Evolutionary conservation across 176 grass and related monocot species (phyloP).

Genomic region (Luzula sylvatica): DNA sequence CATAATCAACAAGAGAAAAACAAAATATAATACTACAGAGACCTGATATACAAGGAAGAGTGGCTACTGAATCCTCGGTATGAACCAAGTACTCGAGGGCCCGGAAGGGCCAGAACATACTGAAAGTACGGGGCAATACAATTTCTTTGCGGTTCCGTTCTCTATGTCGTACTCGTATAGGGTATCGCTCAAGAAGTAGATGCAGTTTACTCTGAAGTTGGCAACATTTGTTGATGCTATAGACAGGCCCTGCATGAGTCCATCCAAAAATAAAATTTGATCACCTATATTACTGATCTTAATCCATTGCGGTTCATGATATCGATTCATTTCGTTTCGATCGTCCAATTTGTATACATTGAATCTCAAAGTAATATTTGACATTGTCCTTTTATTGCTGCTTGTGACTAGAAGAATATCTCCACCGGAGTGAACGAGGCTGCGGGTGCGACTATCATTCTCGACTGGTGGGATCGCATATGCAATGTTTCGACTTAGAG

Average conservation of each 20-base stretch:
- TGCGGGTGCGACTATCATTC: background rate
- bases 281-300: slow-evolving; percentile 1
- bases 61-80: slow-evolving; percentile 1
- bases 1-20: too few relatives aligned
- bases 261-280: background rate
- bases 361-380: background rate
- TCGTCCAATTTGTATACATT: background rate
- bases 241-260: background rate
- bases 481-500: background rate
- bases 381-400: too few relatives aligned
- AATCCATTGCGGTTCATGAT: background rate
- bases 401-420: too few relatives aligned
- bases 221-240: background rate
- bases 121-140: background rate
- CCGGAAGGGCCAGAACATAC: too few relatives aligned
- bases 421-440: too few relatives aligned
- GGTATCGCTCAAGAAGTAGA: background rate
- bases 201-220: slow-evolving; percentile 1
- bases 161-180: background rate
- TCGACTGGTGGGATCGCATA: background rate
- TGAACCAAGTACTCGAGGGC: background rate
- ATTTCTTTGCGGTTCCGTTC: background rate
- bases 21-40: too few relatives aligned
- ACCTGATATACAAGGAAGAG: too few relatives aligned
- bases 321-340: background rate